Base-by-base conservation (phyloP, 179 eudicot genomes). In the Kewa caespitosa region DNA sequence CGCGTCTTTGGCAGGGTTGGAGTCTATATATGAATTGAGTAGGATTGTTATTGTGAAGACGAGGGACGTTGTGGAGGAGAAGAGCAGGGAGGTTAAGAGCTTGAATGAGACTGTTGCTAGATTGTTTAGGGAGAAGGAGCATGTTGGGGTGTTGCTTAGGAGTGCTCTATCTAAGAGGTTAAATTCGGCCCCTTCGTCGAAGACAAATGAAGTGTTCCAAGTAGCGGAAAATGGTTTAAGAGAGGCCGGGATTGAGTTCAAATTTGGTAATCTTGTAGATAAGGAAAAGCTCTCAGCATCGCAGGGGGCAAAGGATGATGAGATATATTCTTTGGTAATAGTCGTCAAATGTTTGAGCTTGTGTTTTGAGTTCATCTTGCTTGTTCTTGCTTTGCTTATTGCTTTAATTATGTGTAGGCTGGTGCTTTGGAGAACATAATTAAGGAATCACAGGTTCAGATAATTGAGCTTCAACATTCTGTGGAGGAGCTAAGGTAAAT, bases 391-490 rank as follows among this genome's bases (percentile, higher is more conserved):
- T 70, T 34, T 27, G 25, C 70, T 81, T 36, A 38, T 68, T 57
- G 57, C 69, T 59, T 55, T 55, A n/a, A 50, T 22, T 27, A 22
- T 61, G 61, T 83, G 85, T 79, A 96, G 99, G 99, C 99, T 80
- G 93, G 96, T 85, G 99, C 98, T 76, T 82, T 96, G 84, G 99
- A 96, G 81, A 88, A 87, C 78, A 93, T 96, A 27, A 88, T 96
- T n/a, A 93, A 91, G 86, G 92, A 90, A 76, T 86, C 98, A 54
- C 99, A 96, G 80, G 76, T 90, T 79, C 91, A 93, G 83, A 96
- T 93, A 33, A 90, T 93, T 69, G 99, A 93, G 88, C 87, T 93
- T 84, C 88, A 90, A 86, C 99, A 96, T 85, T 74, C 90, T 13
- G 89, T 93, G 75, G 97, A 91, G 32, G 95, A 91, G 78, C 83